Evolutionary conservation across 805 yeast genomes (phyloP).

Genomic region (Candida sonorensis): DNA sequence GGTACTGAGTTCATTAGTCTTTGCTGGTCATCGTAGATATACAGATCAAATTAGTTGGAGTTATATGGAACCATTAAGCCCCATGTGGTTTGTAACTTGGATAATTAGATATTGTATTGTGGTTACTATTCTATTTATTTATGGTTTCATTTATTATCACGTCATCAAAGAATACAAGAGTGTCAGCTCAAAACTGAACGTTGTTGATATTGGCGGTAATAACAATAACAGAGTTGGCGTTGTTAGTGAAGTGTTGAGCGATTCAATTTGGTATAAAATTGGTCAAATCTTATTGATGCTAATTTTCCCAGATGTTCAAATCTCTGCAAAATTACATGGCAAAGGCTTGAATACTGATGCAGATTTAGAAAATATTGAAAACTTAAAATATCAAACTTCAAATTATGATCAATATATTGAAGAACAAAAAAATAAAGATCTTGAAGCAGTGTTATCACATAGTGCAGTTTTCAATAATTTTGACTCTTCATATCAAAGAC

Average conservation of each 20-base stretch:
- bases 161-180: slow-evolving; percentile 56
- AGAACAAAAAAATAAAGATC: slow-evolving; percentile 1
- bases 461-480: neutral
- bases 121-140: slow-evolving; percentile 54
- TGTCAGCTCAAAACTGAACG: slow-evolving; percentile 37
- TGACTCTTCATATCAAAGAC: slow-evolving; percentile 3
- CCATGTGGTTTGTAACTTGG: slow-evolving; percentile 80
- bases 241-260: slow-evolving; percentile 19
- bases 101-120: slow-evolving; percentile 69
- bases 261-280: slow-evolving; percentile 26
- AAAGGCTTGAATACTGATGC: slow-evolving; percentile 19
- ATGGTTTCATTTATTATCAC: slow-evolving; percentile 64
- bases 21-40: slow-evolving; percentile 50
- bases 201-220: slow-evolving; percentile 5
- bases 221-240: slow-evolving; percentile 12
- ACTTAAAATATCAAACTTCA: slow-evolving; percentile 10
- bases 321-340: slow-evolving; percentile 25
- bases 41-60: slow-evolving; percentile 67
- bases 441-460: slow-evolving; percentile 2
- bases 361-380: slow-evolving; percentile 22
- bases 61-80: slow-evolving; percentile 60
- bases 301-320: slow-evolving; percentile 26
- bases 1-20: slow-evolving; percentile 65
- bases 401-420: slow-evolving; percentile 1
- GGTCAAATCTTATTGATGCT: slow-evolving; percentile 22